Evolutionary conservation across 2,329 filamentous ascomycete genomes (phyloP).

Genomic region (Diaporthe batatas): DNA sequence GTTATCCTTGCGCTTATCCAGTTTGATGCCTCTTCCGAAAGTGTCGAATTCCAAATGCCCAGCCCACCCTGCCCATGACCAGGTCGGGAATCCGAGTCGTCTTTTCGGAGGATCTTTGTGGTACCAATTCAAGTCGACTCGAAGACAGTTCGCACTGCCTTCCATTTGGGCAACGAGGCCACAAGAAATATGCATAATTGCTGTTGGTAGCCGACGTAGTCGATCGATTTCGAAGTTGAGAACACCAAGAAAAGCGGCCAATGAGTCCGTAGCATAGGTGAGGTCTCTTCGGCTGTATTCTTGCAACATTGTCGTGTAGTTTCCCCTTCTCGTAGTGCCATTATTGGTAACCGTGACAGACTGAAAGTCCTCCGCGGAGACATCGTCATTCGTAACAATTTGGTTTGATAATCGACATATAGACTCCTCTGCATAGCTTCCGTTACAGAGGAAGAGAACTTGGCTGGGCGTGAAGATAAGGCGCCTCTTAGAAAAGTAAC

Average conservation of each 20-base stretch:
- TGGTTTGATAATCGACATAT: not conserved
- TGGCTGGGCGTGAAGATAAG: not conserved
- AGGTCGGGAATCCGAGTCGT: not conserved
- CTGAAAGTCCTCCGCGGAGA: too few relatives aligned
- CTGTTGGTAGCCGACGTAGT: accelerated
- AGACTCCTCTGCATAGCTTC: not conserved
- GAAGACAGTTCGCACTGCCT: not conserved
- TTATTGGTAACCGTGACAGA: too few relatives aligned
- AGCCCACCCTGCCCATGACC: not conserved
- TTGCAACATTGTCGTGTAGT: not conserved
- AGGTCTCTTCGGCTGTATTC: not conserved
- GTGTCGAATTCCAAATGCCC: not conserved
- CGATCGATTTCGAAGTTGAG: not conserved
- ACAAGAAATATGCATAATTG: not conserved
- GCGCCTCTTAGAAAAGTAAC: not conserved
- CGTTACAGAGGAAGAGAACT: not conserved
- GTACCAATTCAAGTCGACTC: not conserved
- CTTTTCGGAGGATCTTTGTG: not conserved
- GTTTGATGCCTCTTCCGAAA: accelerated
- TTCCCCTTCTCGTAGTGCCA: too few relatives aligned
- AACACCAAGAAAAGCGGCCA: not conserved
- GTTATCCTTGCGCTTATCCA: too few relatives aligned
- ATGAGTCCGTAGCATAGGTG: not conserved
- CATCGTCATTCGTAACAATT: too few relatives aligned
- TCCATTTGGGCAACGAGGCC: not conserved